Evolutionary conservation across 2,329 filamentous ascomycete genomes (phyloP).

Genomic region (Apiospora rasikravindrae): DNA sequence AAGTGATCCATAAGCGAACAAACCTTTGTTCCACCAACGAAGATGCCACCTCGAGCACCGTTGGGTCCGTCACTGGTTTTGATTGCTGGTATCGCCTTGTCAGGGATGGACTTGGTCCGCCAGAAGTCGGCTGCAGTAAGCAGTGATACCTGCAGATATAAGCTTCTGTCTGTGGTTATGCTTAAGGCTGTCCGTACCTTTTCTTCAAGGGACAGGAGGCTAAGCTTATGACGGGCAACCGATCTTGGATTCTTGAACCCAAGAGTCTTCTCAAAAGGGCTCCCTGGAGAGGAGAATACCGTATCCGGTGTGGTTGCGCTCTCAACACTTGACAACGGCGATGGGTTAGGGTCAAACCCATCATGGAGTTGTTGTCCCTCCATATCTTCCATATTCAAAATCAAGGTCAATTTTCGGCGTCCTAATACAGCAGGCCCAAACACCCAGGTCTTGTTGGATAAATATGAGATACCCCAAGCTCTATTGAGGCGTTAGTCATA

Average conservation of each 20-base stretch:
- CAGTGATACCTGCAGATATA: slow-evolving; percentile 55
- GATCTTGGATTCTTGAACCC: slow-evolving; percentile 46
- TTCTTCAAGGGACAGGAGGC: slow-evolving; percentile 59
- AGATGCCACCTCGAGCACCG: slow-evolving; percentile 70
- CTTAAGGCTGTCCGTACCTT: slow-evolving; percentile 48
- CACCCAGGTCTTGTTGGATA: not conserved
- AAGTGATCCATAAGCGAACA: slow-evolving; percentile 26
- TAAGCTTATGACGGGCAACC: slow-evolving; percentile 54
- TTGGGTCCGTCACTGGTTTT: slow-evolving; percentile 75
- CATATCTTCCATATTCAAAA: slow-evolving; percentile 32
- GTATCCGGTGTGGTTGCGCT: slow-evolving; percentile 55
- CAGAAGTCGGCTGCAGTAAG: slow-evolving; percentile 71
- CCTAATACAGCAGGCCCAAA: not conserved
- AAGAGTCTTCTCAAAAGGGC: slow-evolving; percentile 44
- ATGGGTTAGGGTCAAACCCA: slow-evolving; percentile 43
- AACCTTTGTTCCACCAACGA: slow-evolving; percentile 70
- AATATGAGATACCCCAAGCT: not conserved
- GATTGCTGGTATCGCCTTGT: slow-evolving; percentile 67
- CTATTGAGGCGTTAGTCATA: not conserved
- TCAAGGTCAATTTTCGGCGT: not conserved
- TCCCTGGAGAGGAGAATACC: slow-evolving; percentile 53
- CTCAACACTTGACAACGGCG: slow-evolving; percentile 42
- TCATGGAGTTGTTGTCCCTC: slow-evolving; percentile 35
- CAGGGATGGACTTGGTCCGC: slow-evolving; percentile 68
- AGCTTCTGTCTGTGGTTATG: slow-evolving; percentile 22